These are phyloP conservation scores for Salmacisia buchloeana DNA, from an alignment of 1,284 basidiomycete species.

Conservation along the genomic window DNA sequence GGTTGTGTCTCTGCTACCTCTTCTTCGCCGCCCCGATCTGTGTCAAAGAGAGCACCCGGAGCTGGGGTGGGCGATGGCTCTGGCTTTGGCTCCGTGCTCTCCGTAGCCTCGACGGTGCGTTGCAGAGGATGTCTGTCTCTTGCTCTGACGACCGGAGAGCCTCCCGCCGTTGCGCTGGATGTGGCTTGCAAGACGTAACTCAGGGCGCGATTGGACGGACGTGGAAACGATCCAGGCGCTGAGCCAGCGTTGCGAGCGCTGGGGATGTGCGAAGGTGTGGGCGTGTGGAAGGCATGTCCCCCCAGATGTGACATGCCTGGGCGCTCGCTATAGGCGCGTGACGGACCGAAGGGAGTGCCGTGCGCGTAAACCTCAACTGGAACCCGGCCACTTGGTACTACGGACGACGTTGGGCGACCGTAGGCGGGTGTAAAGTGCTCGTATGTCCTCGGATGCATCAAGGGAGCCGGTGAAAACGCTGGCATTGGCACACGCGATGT, in stretches of 20 bases:
- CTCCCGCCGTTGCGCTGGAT: neutral
- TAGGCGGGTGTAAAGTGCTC: neutral
- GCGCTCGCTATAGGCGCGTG: neutral
- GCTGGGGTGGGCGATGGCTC: neutral
- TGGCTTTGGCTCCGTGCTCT: neutral
- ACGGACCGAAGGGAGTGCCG: neutral
- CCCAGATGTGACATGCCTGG: neutral
- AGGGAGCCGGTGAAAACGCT: no score
- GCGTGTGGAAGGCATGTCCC: neutral
- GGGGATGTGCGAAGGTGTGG: neutral
- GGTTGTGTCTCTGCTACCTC: neutral
- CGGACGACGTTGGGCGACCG: neutral
- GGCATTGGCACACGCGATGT: neutral
- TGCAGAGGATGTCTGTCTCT: neutral
- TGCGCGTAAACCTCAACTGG: neutral
- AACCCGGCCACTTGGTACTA: no score
- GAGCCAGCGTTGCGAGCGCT: neutral
- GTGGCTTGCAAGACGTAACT: neutral
- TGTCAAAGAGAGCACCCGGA: neutral
- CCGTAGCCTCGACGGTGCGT: no score
- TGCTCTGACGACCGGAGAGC: neutral
- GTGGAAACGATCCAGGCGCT: neutral
- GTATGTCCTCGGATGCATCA: neutral
- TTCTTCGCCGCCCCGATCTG: neutral
- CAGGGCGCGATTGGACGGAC: neutral